These are phyloP conservation scores for Exophiala sp. DNA, from an alignment of 2,329 filamentous ascomycete species.

Conservation along the genomic window DNA sequence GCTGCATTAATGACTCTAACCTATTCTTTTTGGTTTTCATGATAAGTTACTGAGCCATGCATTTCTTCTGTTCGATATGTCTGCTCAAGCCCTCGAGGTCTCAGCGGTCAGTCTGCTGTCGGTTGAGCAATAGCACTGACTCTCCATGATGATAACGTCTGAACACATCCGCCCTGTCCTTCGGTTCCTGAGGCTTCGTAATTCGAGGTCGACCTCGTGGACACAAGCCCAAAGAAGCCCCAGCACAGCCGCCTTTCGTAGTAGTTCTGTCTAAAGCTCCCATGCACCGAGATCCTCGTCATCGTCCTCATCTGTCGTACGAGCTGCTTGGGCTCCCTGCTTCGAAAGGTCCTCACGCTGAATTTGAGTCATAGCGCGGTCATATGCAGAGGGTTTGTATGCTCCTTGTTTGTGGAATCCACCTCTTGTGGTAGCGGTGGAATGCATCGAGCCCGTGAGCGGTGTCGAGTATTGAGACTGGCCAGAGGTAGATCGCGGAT, in stretches of 20 bases:
- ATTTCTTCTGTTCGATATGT: no score
- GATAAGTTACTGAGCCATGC: no score
- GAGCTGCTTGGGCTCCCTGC: slow-evolving; percentile 8
- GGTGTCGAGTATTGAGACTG: background rate
- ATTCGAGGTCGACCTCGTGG: no score
- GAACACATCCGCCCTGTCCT: no score
- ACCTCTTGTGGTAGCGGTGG: background rate
- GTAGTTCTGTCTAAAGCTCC: background rate
- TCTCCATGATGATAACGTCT: no score
- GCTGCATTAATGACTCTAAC: no score
- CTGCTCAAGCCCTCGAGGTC: no score
- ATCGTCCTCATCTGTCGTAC: slow-evolving; percentile 1
- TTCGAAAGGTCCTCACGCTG: slow-evolving; percentile 9
- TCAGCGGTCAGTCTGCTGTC: no score
- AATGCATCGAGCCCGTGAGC: slow-evolving; percentile 1
- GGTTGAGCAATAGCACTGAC: no score
- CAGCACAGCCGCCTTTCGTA: background rate
- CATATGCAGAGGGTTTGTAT: slow-evolving; percentile 6
- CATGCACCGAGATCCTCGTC: slow-evolving; percentile 6
- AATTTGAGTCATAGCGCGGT: slow-evolving; percentile 8
- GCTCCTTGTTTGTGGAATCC: slow-evolving; percentile 8
- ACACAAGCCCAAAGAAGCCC: background rate
- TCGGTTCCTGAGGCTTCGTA: no score
- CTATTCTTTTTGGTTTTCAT: no score
- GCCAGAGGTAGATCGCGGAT: background rate